Base-by-base conservation (phyloP, 495 filamentous ascomycete genomes). In the Penicillium malachiteum region DNA sequence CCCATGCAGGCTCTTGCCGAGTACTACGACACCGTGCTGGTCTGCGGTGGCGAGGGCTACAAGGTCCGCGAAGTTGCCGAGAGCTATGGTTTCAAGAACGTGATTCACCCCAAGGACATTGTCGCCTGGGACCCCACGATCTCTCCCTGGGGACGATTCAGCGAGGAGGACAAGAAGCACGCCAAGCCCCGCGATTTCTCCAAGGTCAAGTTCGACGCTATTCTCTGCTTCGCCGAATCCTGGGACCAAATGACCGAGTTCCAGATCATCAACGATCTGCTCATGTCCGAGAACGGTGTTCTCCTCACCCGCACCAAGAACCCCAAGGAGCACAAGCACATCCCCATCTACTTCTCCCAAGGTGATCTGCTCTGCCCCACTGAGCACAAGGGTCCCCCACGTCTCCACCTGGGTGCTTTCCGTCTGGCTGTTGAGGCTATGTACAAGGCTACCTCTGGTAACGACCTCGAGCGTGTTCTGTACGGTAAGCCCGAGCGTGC, bases 1-100 rank as follows among this genome's bases (percentile, higher is more conserved):
- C 92, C 92, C 41, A 96, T 97, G 87, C 84, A 87, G 59, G 90
- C 93, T 64, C 87, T 95, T 81, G 84, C 89, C 9, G 80, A 83
- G 70, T 86, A 86, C 66, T 94, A 92, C 77, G 76, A 84, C 17
- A 93, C 89, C n/a, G 90, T 95, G 7, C 81, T 96, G 9, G 90
- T 96, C 31, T 81, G 91, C 48, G 91, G 91, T 68, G 91, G 91
- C 57, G 91, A 95, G 71, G 90, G 91, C 50, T 89, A 91, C 78
- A 94, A 90, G 71, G 91, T 92, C 72, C 84, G 91, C 34, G 74
- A 85, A 14, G 91, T 94, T 12, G 90, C 91, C 7, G 86, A 93
- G 70, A 84, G 84, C 61, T 96, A 96, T 69, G 90, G 91, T 21
- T 96, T 96, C 81, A 86, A 84, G 64, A 87, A 92, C 63, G 89